Percentiles rank a stretch among this genome's conserved stretches.
phyloP scores from a whole-genome alignment of 148 eudicot genomes.

The Euryodendron excelsum region DNA sequence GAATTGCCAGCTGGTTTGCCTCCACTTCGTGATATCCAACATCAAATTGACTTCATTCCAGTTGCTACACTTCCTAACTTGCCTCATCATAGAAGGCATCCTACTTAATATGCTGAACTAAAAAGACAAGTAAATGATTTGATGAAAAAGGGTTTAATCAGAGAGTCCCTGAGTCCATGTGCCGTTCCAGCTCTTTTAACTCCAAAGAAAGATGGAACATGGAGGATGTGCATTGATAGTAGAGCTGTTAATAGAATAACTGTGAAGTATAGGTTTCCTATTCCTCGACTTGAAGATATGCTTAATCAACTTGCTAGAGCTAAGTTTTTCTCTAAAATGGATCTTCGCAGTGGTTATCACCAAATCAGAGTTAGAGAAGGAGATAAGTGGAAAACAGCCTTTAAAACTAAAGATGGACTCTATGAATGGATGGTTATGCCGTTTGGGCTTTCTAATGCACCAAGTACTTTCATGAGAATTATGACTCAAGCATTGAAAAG shows the following conservation, averaged over 20 bases:
- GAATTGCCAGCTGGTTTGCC: not conserved
- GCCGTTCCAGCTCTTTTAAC: not conserved
- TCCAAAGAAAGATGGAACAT: not conserved
- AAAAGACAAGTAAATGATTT: not conserved
- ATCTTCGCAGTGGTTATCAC: not conserved
- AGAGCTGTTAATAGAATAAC: not conserved
- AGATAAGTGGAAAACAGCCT: not conserved
- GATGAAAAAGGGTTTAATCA: not conserved
- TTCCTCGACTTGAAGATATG: not conserved
- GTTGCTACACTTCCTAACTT: not conserved
- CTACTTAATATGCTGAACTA: not conserved
- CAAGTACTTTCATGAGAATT: not conserved
- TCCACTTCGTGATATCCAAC: not conserved
- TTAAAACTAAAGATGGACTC: not conserved
- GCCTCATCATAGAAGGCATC: not conserved
- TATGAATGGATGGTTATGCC: not conserved
- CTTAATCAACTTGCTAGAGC: not conserved
- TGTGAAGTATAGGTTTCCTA: not conserved
- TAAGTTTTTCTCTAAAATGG: not conserved
- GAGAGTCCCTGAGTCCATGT: not conserved
- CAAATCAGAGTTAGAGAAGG: not conserved
- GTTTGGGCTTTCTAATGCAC: not conserved
- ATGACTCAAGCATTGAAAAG: not conserved
- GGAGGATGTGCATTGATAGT: not conserved
- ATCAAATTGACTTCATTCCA: not conserved